Conservation (phyloP, 2,329 filamentous ascomycete genomes). For the Thelonectria discophora region DNA sequence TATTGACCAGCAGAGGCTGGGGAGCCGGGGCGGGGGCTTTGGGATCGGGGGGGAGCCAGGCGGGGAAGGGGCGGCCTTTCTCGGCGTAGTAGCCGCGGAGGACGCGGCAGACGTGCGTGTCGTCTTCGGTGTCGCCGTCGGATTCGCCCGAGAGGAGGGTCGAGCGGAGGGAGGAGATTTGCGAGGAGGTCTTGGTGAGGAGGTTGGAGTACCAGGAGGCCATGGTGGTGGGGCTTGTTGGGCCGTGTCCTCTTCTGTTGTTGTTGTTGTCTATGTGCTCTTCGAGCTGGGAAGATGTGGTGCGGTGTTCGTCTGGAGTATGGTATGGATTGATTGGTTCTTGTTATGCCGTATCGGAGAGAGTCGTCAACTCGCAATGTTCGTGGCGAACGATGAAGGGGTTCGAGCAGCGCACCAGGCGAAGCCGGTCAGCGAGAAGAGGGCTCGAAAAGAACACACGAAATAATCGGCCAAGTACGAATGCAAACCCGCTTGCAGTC, state of each 20-base stretch:
- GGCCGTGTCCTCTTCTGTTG: neutral
- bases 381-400: neutral
- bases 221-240: conserved; percentile 57
- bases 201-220: conserved; percentile 84
- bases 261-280: neutral
- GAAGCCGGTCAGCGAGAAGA: neutral
- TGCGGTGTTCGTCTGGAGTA: neutral
- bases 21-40: conserved; percentile 66
- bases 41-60: conserved; percentile 92
- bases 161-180: conserved; percentile 72
- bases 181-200: conserved; percentile 70
- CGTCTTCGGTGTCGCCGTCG: conserved; percentile 82
- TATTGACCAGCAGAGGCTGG: conserved; percentile 62
- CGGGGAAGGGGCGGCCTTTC: conserved; percentile 81
- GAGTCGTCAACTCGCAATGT: neutral
- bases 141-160: conserved; percentile 73
- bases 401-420: neutral
- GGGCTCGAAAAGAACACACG: neutral
- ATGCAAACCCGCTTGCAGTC: neutral
- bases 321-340: neutral
- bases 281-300: neutral
- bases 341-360: neutral
- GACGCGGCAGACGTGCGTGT: conserved; percentile 93
- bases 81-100: conserved; percentile 93
- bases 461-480: neutral